Evolutionary conservation across 2,329 filamentous ascomycete species (phyloP), one percentile per base, ranked within the genome.

Genomic region (Chrysosporium keratinophilum): DNA sequence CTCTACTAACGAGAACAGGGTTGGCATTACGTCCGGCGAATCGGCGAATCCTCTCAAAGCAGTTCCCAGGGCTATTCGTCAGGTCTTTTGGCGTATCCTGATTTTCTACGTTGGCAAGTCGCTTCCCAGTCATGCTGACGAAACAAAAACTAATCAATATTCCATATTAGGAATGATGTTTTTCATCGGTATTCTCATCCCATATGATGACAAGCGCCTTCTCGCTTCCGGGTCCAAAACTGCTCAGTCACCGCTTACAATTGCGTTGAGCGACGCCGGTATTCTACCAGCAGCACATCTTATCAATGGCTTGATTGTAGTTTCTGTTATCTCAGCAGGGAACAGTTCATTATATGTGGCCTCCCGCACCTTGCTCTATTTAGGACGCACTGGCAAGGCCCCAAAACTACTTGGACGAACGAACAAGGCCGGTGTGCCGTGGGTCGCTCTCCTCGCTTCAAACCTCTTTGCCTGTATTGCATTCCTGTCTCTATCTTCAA

Each of bases 271-370:
- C 57, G 87, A 80, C 56, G 86, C 85, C 1, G 85, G 85, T 1
- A 89, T 84, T 79, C 68, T 84, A 52, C 80, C 79, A 23, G 86
- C 84, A 52, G 83, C 85, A 0, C 81, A 90, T 63, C 76, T 90
- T 1, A 85, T 90, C 71, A 90, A 90, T 59, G 84, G 82, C 39
- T 84, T 88, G 62, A 87, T 88, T 61, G 77, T 90, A 49, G 72
- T 87, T 7, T 87, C 85, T 11, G 85, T 85, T 53, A 73, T 88
- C 37, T 83, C 78, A 0, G 84, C 85, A 15, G 79, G 84, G 60
- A 90, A 90, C 69, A 82, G 80, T 50, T 85, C 83, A 7, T 84
- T 90, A 57, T 90, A 89, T 66, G 87, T 90, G 59, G 82, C 81
- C 43, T 86, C 83, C 1, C 79, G 87, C 19, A 89, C 85, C 0